Evolutionary conservation across 257 asterid species (phyloP).

Genomic region (Pogostemon cablin): DNA sequence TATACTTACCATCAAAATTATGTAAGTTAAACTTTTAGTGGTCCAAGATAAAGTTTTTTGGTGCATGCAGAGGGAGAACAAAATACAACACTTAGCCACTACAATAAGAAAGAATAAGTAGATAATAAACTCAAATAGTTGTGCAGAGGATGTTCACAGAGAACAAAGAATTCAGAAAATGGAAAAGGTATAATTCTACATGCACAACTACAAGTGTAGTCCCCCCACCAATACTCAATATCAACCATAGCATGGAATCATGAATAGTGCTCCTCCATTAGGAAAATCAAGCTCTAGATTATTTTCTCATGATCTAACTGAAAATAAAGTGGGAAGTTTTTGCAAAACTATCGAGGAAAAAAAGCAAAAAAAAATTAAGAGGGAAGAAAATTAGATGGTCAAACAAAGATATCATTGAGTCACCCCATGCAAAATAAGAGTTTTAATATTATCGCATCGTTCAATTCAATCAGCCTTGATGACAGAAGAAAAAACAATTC

Average conservation of each 20-base stretch:
- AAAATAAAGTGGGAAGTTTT: conserved; percentile 3
- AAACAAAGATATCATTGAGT: conserved; percentile 9
- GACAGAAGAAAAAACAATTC: conserved; percentile 5
- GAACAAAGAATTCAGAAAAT: conserved; percentile 2
- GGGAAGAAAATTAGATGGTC: not conserved
- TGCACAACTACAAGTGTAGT: not conserved
- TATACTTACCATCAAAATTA: not conserved
- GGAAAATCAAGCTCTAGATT: not conserved
- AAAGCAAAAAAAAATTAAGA: not conserved
- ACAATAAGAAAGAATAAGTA: conserved; percentile 5
- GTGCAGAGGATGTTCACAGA: conserved; percentile 8
- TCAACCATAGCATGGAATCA: not conserved
- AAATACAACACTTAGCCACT: not conserved
- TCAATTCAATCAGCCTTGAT: conserved; percentile 2
- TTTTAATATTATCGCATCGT: not conserved
- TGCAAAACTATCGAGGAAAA: not conserved
- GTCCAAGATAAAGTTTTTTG: conserved; percentile 5
- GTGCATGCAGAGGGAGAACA: not conserved
- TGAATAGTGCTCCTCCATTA: conserved; percentile 27
- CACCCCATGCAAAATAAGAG: conserved; percentile 23
- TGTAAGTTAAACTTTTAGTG: not conserved
- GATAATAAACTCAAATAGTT: not conserved
- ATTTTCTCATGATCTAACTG: conserved; percentile 6
- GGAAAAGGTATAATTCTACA: not conserved
- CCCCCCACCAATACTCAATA: not conserved